Percentiles rank a stretch among this genome's conserved stretches.
phyloP scores from a whole-genome alignment of 345 rosid species.

The rapeseed (Brassica napus) region DNA sequence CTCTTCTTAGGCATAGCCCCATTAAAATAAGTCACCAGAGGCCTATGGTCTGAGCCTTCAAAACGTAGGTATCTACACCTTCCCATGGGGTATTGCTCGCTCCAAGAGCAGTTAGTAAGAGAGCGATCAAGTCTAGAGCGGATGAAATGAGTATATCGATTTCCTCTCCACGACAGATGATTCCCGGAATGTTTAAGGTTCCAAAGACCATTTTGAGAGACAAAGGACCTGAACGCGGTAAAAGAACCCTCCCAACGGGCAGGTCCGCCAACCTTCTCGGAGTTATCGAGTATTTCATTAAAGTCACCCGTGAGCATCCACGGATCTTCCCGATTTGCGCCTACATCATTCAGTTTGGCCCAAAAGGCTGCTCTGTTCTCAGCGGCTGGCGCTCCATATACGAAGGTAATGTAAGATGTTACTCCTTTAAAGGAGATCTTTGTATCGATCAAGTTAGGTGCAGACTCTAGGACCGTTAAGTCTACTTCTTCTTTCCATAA shows the following conservation, averaged over 20 bases:
- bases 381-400: neutral
- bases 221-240: neutral
- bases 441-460: neutral
- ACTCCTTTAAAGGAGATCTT: neutral
- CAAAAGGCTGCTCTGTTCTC: neutral
- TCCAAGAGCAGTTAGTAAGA: neutral
- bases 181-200: neutral
- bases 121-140: neutral
- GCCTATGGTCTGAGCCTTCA: neutral
- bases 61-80: neutral
- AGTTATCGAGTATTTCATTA: neutral
- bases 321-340: neutral
- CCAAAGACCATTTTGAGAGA: neutral
- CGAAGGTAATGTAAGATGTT: neutral
- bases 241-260: neutral
- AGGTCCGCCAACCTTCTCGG: neutral
- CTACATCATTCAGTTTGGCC: neutral
- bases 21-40: neutral
- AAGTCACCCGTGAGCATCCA: neutral
- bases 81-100: neutral
- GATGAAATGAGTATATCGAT: neutral
- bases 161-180: neutral
- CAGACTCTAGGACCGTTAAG: neutral
- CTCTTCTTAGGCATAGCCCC: too few relatives aligned
- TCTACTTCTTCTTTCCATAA: neutral